Base-by-base conservation (phyloP, 257 asterid genomes). In the Handroanthus guayacan region DNA sequence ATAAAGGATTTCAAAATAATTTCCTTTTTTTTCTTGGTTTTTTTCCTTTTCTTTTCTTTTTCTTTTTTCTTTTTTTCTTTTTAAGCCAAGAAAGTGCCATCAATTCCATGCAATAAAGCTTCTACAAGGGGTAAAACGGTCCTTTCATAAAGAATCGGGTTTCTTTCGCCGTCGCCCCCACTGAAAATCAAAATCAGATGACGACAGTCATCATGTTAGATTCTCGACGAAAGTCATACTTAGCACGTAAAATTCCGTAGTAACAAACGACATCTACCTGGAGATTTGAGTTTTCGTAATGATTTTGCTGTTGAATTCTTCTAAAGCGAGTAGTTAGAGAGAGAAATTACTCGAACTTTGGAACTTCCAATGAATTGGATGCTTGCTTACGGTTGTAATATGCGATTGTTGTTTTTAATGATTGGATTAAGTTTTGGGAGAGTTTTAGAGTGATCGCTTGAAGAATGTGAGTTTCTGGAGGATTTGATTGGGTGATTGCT, bases 401-500 rank as follows among this genome's bases (percentile, higher is more conserved):
- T 54, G 60, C 9, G 60, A 54, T 56, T 17, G 4, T 56, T 6
- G 2, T 14, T 54, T 54, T 8, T n/a, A 14, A 20, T 17, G 62
- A 18, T 6, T 56, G 36, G 36, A 5, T 14, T 54, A 5, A n/a
- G 6, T 54, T 16, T 16, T 16, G 60, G 60, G 60, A n/a, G 60
- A 5, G 5, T 5, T 54, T 54, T 18, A 6, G 12, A 16, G 37
- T 17, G 62, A 56, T 56, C 37, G 62, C 11, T 0, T 17, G 62
- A 17, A 16, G 9, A 6, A 56, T 56, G 62, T 56, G 34, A 36
- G 20, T 18, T 0, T 56, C 31, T 56, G 12, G 62, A 18, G 62
- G 62, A 56, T 56, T 56, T 56, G 62, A 6, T 16, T 56, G 13
- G 62, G 62, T 56, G 62, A 56, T 56, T 56, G 31, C 60, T n/a